Base-by-base conservation (phyloP, 208 protist genomes). In the Naegleria lovaniensis region DNA sequence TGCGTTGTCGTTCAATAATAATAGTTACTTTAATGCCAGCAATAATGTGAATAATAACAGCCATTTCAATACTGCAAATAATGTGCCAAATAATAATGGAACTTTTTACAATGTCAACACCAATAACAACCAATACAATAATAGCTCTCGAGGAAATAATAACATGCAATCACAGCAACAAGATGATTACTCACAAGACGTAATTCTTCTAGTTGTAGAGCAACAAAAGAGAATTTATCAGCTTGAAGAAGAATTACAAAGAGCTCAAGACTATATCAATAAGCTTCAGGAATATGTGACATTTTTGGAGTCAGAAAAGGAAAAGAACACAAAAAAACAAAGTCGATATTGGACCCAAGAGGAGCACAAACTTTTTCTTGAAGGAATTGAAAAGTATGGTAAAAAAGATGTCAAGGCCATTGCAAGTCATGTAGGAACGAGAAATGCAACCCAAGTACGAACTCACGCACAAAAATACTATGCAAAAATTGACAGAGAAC, bases 401-500 rank as follows among this genome's bases (percentile, higher is more conserved):
- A 90, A 89, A 48, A 93, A 93, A n/a, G 93, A 94, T 79, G 93
- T 94, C 15, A 94, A 94, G 39, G 83, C 93, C 0, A 94, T 94
- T 88, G 87, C 92, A 39, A 48, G 52, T 22, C 79, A 92, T 79
- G 93, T 94, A 0, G 91, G 90, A 19, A 93, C 91, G 0, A 89
- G 93, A 75, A 94, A 94, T 88, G 41, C 93, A n/a, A 94, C 93
- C 7, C 93, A 94, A 86, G 93, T 94, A 29, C n/a, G 93, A 38
- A 94, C 93, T 15, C 93, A 94, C 51, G 93, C 93, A 0, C 93
- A 94, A 85, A 94, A 94, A 55, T 94, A 94, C 55, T 94, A 93
- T 59, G 40, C 93, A 0, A 89, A 92, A 52, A 94, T 94, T 48
- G 93, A 92, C 40, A 40, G 92, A 25, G 91, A 92, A 38, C 83